Evolutionary conservation across 257 asterid species (phyloP), one percentile per base, ranked within the genome.

Genomic region (Phtheirospermum japonicum): DNA sequence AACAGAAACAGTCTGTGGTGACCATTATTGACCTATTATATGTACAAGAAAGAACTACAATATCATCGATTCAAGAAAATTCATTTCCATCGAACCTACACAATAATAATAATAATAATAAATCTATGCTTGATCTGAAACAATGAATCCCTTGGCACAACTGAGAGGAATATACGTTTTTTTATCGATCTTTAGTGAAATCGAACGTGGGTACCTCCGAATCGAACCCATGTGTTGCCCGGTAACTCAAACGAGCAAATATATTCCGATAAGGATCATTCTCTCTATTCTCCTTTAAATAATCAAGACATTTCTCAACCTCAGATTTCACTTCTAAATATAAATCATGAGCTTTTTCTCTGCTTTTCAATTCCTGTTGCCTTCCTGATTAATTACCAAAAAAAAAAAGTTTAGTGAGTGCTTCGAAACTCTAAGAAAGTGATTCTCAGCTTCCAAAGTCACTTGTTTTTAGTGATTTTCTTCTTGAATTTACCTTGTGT

Each of bases 181-280:
- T n/a, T 20, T 10, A 56, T 31, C 26, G 36, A 20, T 14, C 23
- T 39, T 57, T 37, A 20, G 31, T 58, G 37, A 84, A 61, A 19
- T 76, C 82, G 61, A 91, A 86, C 1, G 96, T 88, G 20, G 98
- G 96, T n/a, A 88, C 82, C 77, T 84, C 70, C 57, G 85, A 70
- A 48, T 78, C 75, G 60, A 82, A 81, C 18, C 95, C 96, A 79
- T 91, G 85, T 1, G 59, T 66, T 13, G 91, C 88, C 69, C 79
- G 89, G 67, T 88, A 88, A 33, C 55, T 20, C 20, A 84, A 53
- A 2, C 98, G 95, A 57, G 84, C 73, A 48, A 80, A 43, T 30
- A 90, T 67, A 52, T 57, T 84, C 75, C 98, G 67, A 62, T 79
- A 90, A 0, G 94, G 94, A 63, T 88, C 96, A 0, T 28, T 67